phyloP scores from a whole-genome alignment of 2,329 filamentous ascomycete species.

The Fusarium pseudoanthophilum region DNA sequence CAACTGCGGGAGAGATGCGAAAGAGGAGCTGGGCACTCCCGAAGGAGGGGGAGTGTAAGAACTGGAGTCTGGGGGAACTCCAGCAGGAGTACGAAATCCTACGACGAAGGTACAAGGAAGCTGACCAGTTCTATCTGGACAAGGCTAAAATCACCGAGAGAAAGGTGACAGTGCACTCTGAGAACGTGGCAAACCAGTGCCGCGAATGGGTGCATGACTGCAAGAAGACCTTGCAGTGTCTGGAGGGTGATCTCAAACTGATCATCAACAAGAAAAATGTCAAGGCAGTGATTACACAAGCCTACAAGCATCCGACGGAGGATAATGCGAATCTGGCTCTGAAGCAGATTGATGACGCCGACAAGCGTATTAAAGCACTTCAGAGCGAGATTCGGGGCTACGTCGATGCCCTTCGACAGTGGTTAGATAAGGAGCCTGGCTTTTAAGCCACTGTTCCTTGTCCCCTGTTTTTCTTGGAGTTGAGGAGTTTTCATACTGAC shows the following conservation, averaged over 20 bases:
- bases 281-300: neutral
- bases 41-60: neutral
- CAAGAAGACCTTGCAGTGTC: neutral
- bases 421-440: neutral
- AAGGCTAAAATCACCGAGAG: neutral
- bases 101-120: neutral
- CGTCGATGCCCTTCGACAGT: neutral
- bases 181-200: neutral
- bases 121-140: neutral
- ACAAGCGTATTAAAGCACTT: neutral
- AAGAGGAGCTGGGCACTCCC: neutral
- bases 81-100: neutral
- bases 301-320: neutral
- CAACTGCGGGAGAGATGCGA: too few species aligned
- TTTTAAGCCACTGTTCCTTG: neutral
- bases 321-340: fast-evolving
- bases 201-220: neutral
- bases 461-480: neutral
- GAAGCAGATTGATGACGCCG: neutral
- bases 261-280: neutral
- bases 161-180: neutral
- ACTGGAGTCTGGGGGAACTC: neutral
- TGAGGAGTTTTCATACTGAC: neutral
- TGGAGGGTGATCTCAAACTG: neutral
- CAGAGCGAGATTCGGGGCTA: neutral